A percentile compares a stretch with the other conserved stretches of the same genome.
These are phyloP conservation scores for Leccinum angustisporum DNA, from an alignment of 1,284 basidiomycete species.

Conservation along the genomic window DNA sequence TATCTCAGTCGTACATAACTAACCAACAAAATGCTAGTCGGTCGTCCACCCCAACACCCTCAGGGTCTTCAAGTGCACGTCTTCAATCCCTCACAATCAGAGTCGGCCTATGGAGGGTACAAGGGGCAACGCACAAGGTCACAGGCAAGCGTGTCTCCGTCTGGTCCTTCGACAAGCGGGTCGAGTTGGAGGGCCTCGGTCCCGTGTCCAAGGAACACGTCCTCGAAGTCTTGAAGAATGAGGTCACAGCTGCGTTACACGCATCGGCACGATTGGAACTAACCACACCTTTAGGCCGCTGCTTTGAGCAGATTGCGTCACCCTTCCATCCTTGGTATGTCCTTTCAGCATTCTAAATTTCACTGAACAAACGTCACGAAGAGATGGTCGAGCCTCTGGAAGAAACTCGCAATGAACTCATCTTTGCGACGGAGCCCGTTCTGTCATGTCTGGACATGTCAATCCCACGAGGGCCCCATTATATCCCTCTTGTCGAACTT, in stretches of 20 bases:
- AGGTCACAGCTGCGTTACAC: constrained; percentile 53
- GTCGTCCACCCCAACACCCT: constrained; percentile 61
- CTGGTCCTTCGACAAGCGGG: constrained; percentile 86
- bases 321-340: constrained; percentile 85
- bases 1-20: constrained; percentile 82
- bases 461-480: constrained; percentile 61
- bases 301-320: constrained; percentile 86
- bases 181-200: constrained; percentile 70
- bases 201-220: constrained; percentile 67
- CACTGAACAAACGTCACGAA: constrained; percentile 27
- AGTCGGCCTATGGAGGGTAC: constrained; percentile 87
- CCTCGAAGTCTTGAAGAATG: constrained; percentile 82
- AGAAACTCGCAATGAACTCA: constrained; percentile 85
- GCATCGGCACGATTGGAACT: background rate
- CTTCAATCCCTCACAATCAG: constrained; percentile 50
- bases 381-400: constrained; percentile 99
- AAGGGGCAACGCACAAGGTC: constrained; percentile 82
- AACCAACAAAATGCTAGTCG: constrained; percentile 50
- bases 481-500: constrained; percentile 63
- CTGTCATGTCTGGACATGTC: constrained; percentile 76
- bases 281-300: constrained; percentile 59
- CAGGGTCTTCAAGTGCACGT: constrained; percentile 42
- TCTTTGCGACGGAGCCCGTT: constrained; percentile 92
- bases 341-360: background rate
- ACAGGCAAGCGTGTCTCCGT: constrained; percentile 86